Percentiles rank a stretch among this genome's conserved stretches.
These are phyloP conservation scores for Microcyclosporella mali DNA, from an alignment of 2,329 filamentous ascomycete species.

Conservation along the genomic window DNA sequence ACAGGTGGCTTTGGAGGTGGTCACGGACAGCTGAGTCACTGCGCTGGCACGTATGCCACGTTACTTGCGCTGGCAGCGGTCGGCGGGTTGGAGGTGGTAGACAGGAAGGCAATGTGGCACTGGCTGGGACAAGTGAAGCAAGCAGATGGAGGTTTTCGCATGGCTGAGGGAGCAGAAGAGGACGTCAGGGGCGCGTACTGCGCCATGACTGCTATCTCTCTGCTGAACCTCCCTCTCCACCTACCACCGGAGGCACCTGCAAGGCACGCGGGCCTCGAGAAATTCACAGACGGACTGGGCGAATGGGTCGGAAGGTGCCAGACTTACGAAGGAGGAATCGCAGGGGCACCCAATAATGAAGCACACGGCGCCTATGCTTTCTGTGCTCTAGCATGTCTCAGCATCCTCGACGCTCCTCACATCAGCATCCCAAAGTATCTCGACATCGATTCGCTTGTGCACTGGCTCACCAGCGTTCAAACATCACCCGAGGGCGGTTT, in stretches of 20 bases:
- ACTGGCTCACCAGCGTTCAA: slow-evolving; percentile 86
- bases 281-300: slow-evolving; percentile 65
- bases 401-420: slow-evolving; percentile 74
- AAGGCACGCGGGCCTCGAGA: slow-evolving; percentile 54
- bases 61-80: slow-evolving; percentile 73
- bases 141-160: slow-evolving; percentile 78
- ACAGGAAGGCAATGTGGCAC: slow-evolving; percentile 81
- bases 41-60: slow-evolving; percentile 82
- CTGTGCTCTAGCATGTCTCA: slow-evolving; percentile 82
- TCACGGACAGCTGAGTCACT: slow-evolving; percentile 82
- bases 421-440: slow-evolving; percentile 69
- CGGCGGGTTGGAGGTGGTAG: slow-evolving; percentile 68
- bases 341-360: slow-evolving; percentile 75
- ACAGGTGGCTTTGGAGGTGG: slow-evolving; percentile 87
- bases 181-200: slow-evolving; percentile 94
- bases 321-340: slow-evolving; percentile 92
- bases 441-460: slow-evolving; percentile 67
- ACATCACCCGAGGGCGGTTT: slow-evolving; percentile 89
- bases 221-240: slow-evolving; percentile 76
- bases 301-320: slow-evolving; percentile 84
- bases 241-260: slow-evolving; percentile 68
- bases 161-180: slow-evolving; percentile 80
- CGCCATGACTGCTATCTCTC: slow-evolving; percentile 73
- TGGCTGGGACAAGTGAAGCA: slow-evolving; percentile 87
- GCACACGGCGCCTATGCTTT: slow-evolving; percentile 97